These are phyloP conservation scores for Cenchrus fungigraminus DNA, from an alignment of 176 grass and related monocot species.

Conservation along the genomic window DNA sequence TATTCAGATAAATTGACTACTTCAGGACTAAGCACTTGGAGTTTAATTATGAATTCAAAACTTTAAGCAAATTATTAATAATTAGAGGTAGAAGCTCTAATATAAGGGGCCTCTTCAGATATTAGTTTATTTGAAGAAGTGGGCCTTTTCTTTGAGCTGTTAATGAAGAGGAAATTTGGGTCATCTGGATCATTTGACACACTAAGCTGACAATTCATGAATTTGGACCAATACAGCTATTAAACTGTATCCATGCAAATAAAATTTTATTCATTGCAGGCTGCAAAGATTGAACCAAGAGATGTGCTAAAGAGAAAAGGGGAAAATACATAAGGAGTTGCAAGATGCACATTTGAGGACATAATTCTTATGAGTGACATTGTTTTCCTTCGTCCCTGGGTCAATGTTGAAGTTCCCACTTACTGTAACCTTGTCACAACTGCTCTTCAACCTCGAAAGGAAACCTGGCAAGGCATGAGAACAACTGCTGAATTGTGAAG, in stretches of 20 bases:
- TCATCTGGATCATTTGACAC: neutral
- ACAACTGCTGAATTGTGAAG: slow-evolving; percentile 74
- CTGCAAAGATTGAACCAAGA: slow-evolving; percentile 71
- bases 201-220: neutral
- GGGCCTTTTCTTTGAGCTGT: neutral
- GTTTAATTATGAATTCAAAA: neutral
- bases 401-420: slow-evolving; percentile 78
- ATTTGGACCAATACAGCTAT: neutral
- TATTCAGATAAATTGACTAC: neutral
- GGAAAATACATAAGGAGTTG: slow-evolving; percentile 79
- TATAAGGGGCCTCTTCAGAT: neutral
- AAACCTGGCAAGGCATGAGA: slow-evolving; percentile 88
- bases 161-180: slow-evolving; percentile 4
- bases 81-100: neutral
- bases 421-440: slow-evolving; percentile 77
- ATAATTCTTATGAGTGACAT: slow-evolving; percentile 98
- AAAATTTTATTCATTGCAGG: slow-evolving; percentile 53
- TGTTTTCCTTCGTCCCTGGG: slow-evolving; percentile 94
- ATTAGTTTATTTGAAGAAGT: slow-evolving; percentile 10
- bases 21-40: neutral
- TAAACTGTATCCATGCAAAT: neutral
- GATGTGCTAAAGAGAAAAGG: slow-evolving; percentile 71
- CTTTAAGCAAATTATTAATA: slow-evolving; percentile 12
- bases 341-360: slow-evolving; percentile 97
- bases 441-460: slow-evolving; percentile 71